Percentiles rank a stretch among this genome's conserved stretches.
phyloP scores from a whole-genome alignment of 2,329 filamentous ascomycete genomes.

The Fusarium verticillioides region DNA sequence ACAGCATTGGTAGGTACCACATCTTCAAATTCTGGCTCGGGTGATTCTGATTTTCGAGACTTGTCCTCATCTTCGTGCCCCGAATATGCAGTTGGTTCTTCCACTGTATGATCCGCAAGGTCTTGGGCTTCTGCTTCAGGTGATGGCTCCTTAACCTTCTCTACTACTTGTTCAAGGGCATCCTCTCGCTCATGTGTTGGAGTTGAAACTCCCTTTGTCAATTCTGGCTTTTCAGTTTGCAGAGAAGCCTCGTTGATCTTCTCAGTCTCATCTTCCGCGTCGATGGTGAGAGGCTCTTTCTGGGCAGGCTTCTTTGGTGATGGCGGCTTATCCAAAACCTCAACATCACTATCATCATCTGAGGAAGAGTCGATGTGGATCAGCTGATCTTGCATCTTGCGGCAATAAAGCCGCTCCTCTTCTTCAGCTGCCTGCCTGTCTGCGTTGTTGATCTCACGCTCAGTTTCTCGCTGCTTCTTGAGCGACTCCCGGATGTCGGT shows the following conservation, averaged over 20 bases:
- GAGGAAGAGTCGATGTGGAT: slow-evolving; percentile 73
- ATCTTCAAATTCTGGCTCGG: slow-evolving; percentile 53
- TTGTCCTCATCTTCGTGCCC: slow-evolving; percentile 33
- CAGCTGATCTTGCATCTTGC: slow-evolving; percentile 59
- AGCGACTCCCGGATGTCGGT: slow-evolving; percentile 74
- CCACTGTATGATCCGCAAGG: slow-evolving; percentile 1
- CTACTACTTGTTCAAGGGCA: neutral
- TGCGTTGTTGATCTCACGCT: slow-evolving; percentile 72
- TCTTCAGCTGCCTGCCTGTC: slow-evolving; percentile 68
- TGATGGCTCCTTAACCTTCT: neutral
- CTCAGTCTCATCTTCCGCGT: slow-evolving; percentile 11
- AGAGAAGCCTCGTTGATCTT: neutral
- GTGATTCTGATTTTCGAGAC: slow-evolving; percentile 47
- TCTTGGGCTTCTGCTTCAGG: neutral
- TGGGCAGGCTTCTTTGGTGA: slow-evolving; percentile 41
- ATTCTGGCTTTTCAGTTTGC: neutral
- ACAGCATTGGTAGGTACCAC: slow-evolving; percentile 43
- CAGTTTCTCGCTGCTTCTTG: slow-evolving; percentile 66
- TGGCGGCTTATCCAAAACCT: slow-evolving; percentile 64
- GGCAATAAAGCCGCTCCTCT: slow-evolving; percentile 60
- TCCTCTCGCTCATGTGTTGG: neutral
- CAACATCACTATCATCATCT: slow-evolving; percentile 66
- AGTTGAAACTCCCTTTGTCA: neutral
- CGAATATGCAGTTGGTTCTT: neutral
- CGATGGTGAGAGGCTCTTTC: neutral